Conservation (phyloP, 805 yeast species). For the Saturnispora ahearnii region DNA sequence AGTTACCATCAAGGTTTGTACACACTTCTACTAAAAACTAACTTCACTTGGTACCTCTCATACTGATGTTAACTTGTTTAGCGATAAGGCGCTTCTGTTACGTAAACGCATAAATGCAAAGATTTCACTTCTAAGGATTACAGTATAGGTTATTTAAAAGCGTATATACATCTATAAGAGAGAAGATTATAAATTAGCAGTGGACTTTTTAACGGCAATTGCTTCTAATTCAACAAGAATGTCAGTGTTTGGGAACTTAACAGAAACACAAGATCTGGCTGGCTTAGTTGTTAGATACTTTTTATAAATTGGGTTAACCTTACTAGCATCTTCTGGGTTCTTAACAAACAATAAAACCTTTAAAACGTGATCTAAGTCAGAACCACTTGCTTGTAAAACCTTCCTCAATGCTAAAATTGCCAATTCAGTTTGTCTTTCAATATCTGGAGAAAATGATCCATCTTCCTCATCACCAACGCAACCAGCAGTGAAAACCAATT, state of each 20-base stretch:
- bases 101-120: not conserved
- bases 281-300: conserved; percentile 40
- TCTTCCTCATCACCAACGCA: conserved; percentile 22
- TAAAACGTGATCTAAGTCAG: conserved; percentile 36
- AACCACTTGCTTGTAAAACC: conserved; percentile 36
- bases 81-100: too few relatives aligned
- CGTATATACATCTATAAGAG: not conserved
- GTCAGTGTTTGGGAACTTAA: conserved; percentile 41
- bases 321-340: conserved; percentile 33
- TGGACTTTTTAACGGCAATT: conserved; percentile 26
- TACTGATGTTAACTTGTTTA: too few relatives aligned
- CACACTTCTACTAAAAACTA: too few relatives aligned
- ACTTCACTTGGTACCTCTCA: too few relatives aligned
- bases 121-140: not conserved
- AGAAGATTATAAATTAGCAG: conserved; percentile 15
- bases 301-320: conserved; percentile 38
- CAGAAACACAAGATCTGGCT: conserved; percentile 45
- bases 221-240: conserved; percentile 46
- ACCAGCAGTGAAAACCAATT: conserved; percentile 24
- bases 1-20: too few relatives aligned
- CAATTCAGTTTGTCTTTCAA: conserved; percentile 37
- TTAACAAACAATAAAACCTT: conserved; percentile 43
- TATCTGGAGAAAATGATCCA: conserved; percentile 34
- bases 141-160: not conserved
- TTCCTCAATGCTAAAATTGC: conserved; percentile 37